phyloP scores from a whole-genome alignment of 2,329 filamentous ascomycete species.

The Fulvia fulva region DNA sequence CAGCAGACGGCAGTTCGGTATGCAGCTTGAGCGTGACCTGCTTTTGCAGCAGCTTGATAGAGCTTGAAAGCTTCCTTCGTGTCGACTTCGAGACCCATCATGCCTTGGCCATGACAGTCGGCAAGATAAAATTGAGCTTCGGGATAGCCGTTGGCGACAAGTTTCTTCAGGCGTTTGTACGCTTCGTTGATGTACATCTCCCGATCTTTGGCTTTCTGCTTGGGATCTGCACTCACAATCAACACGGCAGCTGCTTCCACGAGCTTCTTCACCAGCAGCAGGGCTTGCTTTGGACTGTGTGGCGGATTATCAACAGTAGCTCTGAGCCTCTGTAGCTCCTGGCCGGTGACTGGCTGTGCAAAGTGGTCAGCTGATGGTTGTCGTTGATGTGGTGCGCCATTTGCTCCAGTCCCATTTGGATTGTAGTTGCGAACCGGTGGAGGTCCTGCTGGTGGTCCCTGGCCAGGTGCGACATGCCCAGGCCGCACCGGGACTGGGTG shows the following conservation, averaged over 20 bases:
- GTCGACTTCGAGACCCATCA: conserved; percentile 74
- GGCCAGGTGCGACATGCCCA: conserved; percentile 37
- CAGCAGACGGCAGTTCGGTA: conserved; percentile 97
- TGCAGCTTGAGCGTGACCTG: conserved; percentile 78
- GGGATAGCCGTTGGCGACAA: conserved; percentile 66
- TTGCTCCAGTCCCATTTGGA: conserved; percentile 21
- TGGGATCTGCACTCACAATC: conserved; percentile 68
- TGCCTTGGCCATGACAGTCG: conserved; percentile 79
- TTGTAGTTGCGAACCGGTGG: conserved; percentile 52
- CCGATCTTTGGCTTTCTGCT: conserved; percentile 59
- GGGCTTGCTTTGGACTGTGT: conserved; percentile 64
- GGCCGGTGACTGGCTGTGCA: conserved; percentile 62
- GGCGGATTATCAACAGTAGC: conserved; percentile 67
- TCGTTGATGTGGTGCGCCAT: conserved; percentile 29
- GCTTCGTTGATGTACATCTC: conserved; percentile 83
- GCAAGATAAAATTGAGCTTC: conserved; percentile 94
- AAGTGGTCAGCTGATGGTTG: conserved; percentile 21
- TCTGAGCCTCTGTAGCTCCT: conserved; percentile 70
- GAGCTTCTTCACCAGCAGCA: conserved; percentile 75
- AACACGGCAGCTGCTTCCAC: conserved; percentile 80
- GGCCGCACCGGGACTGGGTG: conserved; percentile 51
- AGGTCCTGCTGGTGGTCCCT: conserved; percentile 40
- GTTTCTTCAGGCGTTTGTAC: conserved; percentile 86
- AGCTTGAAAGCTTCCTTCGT: conserved; percentile 88
- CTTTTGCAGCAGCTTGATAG: conserved; percentile 90